Base-by-base conservation (phyloP, 331 rosid species). In the Rosa hybrid region DNA sequence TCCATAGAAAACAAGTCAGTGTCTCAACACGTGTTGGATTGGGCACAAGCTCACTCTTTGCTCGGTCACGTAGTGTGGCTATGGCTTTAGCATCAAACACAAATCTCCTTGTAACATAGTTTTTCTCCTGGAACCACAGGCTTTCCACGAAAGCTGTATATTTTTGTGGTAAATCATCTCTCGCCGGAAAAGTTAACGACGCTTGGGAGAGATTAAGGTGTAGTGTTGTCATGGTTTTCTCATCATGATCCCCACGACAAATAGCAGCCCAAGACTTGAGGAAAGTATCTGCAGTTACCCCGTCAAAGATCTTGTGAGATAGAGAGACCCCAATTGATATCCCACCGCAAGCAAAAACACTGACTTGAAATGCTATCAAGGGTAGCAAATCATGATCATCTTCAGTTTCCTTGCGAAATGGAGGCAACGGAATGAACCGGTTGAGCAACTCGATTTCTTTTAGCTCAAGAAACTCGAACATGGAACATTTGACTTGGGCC, bases 1-100 rank as follows among this genome's bases (percentile, higher is more conserved):
- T 90, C 93, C 93, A 87, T 2, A 87, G 81, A 46, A 90, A 89
- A 45, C 87, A 78, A 0, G 86, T 78, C 42, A 86, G 84, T 9
- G 83, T 82, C 75, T 86, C 88, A 10, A 76, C 83, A 4, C 83
- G 45, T 0, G 91, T 72, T 9, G 89, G 89, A 1, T 63, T 14
- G 3, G 68, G 80, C 21, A 68, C 77, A 6, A 4, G 12, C 18
- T 78, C 56, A 50, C 86, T 78, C 51, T 63, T 67, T 8, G 83
- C 83, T 17, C 62, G 41, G 4, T 50, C 77, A 6, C 27, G 39
- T 46, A 77, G 4, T 0, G 42, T 0, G 2, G 69, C 41, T 3
- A 82, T 62, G 4, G 83, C 34, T 13, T 42, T 59, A 1, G 8
- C 79, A 10, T 41, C 38, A 8, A 89, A 87, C 2, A 76, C 21